These are phyloP conservation scores for Allium sativum DNA, from an alignment of 106 monocot genomes.

Conservation along the genomic window DNA sequence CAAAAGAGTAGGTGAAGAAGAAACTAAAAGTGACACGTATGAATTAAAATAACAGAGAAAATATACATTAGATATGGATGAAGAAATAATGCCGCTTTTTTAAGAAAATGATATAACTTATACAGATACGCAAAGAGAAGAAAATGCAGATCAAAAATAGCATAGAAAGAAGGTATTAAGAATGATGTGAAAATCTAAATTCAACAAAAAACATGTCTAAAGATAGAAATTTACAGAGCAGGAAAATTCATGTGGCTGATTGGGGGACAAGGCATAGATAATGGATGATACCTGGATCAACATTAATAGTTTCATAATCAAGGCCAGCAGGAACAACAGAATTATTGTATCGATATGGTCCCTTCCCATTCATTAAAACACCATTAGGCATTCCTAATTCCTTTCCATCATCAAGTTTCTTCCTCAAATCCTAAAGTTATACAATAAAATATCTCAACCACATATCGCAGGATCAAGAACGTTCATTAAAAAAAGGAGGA, in stretches of 20 bases:
- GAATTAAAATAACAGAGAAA: no score
- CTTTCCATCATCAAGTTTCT: slow-evolving; percentile 67
- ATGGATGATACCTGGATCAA: slow-evolving; percentile 53
- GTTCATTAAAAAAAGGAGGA: no score
- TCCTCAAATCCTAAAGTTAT: slow-evolving; percentile 60
- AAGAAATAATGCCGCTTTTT: no score
- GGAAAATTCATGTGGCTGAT: background rate
- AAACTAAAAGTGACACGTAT: no score
- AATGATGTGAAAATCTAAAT: background rate
- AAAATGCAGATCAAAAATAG: no score
- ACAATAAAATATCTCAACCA: background rate
- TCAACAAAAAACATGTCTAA: background rate
- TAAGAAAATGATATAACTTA: no score
- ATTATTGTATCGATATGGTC: slow-evolving; percentile 63
- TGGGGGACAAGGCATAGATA: no score
- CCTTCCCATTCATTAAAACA: slow-evolving; percentile 80
- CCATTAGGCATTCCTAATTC: slow-evolving; percentile 77
- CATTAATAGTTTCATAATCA: slow-evolving; percentile 55
- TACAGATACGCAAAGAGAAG: no score
- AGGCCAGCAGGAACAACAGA: slow-evolving; percentile 63
- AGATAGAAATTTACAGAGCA: background rate
- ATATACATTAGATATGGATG: no score
- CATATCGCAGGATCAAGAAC: no score
- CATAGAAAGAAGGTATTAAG: no score
- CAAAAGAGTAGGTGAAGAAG: no score